phyloP scores from a whole-genome alignment of 352 stramenopile species.

The Pythium myriotylum region DNA sequence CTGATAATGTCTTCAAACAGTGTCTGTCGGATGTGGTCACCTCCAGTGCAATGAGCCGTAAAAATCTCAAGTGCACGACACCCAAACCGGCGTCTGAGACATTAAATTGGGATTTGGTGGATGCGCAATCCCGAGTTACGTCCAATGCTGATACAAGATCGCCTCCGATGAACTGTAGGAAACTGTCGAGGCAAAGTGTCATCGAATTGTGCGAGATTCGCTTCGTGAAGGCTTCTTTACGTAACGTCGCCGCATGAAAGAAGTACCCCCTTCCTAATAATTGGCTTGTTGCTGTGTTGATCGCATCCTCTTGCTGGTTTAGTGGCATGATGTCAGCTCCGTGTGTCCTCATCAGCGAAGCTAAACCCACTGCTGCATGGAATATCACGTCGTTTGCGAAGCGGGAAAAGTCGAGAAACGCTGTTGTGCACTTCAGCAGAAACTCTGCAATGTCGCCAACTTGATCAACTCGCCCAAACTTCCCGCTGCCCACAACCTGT shows the following conservation, averaged over 20 bases:
- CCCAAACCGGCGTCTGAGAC: slow-evolving; percentile 5
- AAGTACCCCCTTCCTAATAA: slow-evolving; percentile 22
- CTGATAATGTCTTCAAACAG: neutral
- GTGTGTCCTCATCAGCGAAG: neutral
- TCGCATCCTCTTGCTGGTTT: neutral
- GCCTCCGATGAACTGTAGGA: slow-evolving; percentile 12
- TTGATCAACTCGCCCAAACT: neutral
- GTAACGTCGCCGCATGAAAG: slow-evolving; percentile 3
- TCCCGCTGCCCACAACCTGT: neutral
- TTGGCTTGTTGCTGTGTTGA: slow-evolving; percentile 3
- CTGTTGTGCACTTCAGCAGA: neutral
- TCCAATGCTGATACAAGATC: slow-evolving; percentile 4
- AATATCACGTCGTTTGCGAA: slow-evolving; percentile 11
- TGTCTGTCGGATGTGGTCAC: neutral
- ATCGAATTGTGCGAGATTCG: neutral
- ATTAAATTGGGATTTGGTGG: slow-evolving; percentile 4
- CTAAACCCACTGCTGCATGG: slow-evolving; percentile 8
- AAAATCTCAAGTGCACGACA: slow-evolving; percentile 14
- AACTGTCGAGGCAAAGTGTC: slow-evolving; percentile 3
- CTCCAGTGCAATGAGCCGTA: slow-evolving; percentile 8
- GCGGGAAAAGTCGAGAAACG: slow-evolving; percentile 12
- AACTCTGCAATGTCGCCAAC: neutral
- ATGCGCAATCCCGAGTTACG: neutral
- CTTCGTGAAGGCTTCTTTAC: neutral
- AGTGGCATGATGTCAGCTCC: neutral